Base-by-base conservation (phyloP, 306 rosid species). In the Corylus americana region DNA sequence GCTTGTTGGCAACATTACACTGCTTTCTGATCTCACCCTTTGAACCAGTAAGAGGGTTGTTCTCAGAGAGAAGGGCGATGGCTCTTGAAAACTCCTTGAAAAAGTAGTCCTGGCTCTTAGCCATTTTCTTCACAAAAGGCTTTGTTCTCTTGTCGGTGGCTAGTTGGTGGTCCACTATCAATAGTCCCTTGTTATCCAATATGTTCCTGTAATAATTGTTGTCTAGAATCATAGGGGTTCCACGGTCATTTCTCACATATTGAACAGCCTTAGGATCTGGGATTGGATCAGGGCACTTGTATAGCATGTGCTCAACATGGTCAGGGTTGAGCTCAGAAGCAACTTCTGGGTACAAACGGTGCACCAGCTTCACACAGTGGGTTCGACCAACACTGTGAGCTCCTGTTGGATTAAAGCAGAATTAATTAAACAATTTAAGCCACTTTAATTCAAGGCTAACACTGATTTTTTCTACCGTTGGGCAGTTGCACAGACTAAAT, bases 181-280 rank as follows among this genome's bases (percentile, higher is more conserved):
- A 63, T 37, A 93, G 70, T 0, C 98, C 99, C 90, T 95, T 95
- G 90, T 90, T 95, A 86, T 95, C 98, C 81, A 92, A 83, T 17
- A 94, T 94, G 88, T 94, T 94, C 51, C 98, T 89, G 87, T 95
- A 95, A 78, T 95, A 95, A 86, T 95, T 95, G 91, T 93, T 95
- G 88, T 95, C 99, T 0, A 95, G 86, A 53, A 86, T 53, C 99
- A 95, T 95, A 11, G 98, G 99, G 0, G 98, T 95, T 3, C 99
- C 99, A 11, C 99, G 92, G 85, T 95, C 98, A 39, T 95, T 95
- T 74, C 98, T 86, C 81, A 95, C 98, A 47, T 95, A 95, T 47
- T 95, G 98, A 6, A 95, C 98, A 0, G 98, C 98, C 82, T 95
- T 95, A 0, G 98, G 98, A 71, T 93, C 98, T 1, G 98, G 98